Evolutionary conservation across 129 eudicot genomes (phyloP), one percentile per base, ranked within the genome.

Genomic region (Pittosporum tobira): DNA sequence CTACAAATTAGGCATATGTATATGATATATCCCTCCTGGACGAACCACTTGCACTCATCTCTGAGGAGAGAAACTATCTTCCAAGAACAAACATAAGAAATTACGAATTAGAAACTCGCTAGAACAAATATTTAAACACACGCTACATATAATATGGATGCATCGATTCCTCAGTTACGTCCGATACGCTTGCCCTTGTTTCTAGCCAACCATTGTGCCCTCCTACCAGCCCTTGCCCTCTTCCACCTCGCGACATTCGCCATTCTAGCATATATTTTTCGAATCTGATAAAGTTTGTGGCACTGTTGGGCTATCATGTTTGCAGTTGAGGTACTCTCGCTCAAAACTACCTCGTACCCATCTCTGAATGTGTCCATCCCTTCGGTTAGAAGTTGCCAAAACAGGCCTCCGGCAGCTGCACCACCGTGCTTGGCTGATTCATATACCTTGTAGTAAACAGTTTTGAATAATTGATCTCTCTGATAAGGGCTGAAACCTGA

Each of bases 341-440:
- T 78, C 31, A 91, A 67, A 59, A 86, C 65, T 11, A 87, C 51
- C 19, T 73, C 89, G 18, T 83, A 86, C 38, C 90, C 96, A 62
- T 91, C 99, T 48, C 84, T 55, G 54, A 78, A 83, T 0, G 87
- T 71, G 54, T 83, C 85, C 94, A 81, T 71, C 18, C 94, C 94
- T 36, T 74, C 75, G 14, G 81, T 73, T 47, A 91, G 49, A 52
- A 86, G 98, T 71, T 81, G 90, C 98, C 98, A 91, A 80, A 87
- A 87, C 49, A 91, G 73, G 15, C 83, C 96, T 2, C 99, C 98
- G 0, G 76, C 83, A 6, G 96, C 85, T 2, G 96, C 73, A 21
- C 98, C 98, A 26, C 98, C 88, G 28, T 70, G 84, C 59, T 75
- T 86, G 47, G 98, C 96, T 4, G 96, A 91, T 27, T 73, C 66